These are phyloP conservation scores for Hortiboletus flavorubellus DNA, from an alignment of 768 basidiomycete genomes.

Conservation along the genomic window DNA sequence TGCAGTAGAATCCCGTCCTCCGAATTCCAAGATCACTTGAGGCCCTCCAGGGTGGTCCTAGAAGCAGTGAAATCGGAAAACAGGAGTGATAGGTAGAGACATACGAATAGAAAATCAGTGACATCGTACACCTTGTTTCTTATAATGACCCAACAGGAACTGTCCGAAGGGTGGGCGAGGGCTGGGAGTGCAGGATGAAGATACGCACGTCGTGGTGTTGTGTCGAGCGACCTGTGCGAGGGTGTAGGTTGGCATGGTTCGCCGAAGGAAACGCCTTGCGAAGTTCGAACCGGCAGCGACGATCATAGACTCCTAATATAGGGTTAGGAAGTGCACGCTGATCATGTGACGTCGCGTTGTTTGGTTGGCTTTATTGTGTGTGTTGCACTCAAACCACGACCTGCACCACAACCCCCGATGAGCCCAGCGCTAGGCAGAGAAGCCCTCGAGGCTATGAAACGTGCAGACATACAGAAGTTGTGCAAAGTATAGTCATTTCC, in stretches of 20 bases:
- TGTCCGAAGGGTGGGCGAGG: constrained; percentile 26
- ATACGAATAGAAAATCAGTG: constrained; percentile 68
- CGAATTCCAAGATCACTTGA: constrained; percentile 78
- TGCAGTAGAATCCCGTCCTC: constrained; percentile 78
- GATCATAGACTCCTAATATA: not conserved
- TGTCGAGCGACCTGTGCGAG: constrained; percentile 62
- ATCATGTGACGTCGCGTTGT: constrained; percentile 50
- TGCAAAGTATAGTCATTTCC: constrained; percentile 49
- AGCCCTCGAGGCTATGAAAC: constrained; percentile 51
- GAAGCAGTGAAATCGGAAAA: not conserved
- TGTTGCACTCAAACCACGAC: constrained; percentile 47
- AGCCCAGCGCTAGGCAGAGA: constrained; percentile 43
- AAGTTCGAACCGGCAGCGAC: not conserved
- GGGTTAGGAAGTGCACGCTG: constrained; percentile 9
- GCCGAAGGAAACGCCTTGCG: too few species aligned
- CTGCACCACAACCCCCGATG: constrained; percentile 26
- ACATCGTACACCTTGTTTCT: constrained; percentile 81
- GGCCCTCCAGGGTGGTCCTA: constrained; percentile 82
- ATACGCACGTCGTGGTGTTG: constrained; percentile 46
- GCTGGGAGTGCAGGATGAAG: not conserved
- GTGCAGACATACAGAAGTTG: constrained; percentile 52
- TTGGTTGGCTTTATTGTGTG: constrained; percentile 41
- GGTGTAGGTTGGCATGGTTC: constrained; percentile 37
- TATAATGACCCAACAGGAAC: constrained; percentile 86
- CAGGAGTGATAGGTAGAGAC: constrained; percentile 7